A percentile compares a stretch with the other conserved stretches of the same genome.
phyloP scores from a whole-genome alignment of 768 basidiomycete genomes.

The Serpula lacrymans region DNA sequence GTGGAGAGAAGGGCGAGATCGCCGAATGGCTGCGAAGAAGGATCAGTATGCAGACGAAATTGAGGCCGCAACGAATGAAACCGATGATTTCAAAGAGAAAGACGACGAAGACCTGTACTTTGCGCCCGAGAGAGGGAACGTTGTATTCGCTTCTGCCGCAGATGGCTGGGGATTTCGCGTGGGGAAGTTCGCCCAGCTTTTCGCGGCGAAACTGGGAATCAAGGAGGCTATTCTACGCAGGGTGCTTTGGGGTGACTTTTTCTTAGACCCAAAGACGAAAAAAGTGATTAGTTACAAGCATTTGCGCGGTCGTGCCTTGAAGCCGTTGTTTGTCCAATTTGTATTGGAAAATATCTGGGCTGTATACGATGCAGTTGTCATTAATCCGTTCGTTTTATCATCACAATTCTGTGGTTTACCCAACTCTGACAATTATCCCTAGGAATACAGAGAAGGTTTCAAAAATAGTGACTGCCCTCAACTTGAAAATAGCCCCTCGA shows the following conservation, averaged over 20 bases:
- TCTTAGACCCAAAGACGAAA: slow-evolving; percentile 94
- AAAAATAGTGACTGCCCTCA: slow-evolving; percentile 83
- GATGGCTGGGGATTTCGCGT: slow-evolving; percentile 98
- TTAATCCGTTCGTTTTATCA: slow-evolving; percentile 74
- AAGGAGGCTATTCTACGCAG: slow-evolving; percentile 81
- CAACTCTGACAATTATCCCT: slow-evolving; percentile 12
- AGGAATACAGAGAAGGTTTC: slow-evolving; percentile 87
- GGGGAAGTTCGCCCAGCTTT: slow-evolving; percentile 90
- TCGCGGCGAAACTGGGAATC: slow-evolving; percentile 85
- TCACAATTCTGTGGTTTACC: slow-evolving; percentile 1
- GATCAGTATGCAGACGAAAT: slow-evolving; percentile 65
- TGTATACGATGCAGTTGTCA: slow-evolving; percentile 85
- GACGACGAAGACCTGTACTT: slow-evolving; percentile 99
- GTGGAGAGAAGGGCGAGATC: slow-evolving; percentile 91
- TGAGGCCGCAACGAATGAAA: slow-evolving; percentile 55
- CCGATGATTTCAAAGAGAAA: slow-evolving; percentile 82
- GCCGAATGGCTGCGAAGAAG: slow-evolving; percentile 72
- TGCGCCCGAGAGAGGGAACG: slow-evolving; percentile 92
- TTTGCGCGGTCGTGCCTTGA: slow-evolving; percentile 79
- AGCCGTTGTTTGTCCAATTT: slow-evolving; percentile 96
- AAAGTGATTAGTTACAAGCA: slow-evolving; percentile 89
- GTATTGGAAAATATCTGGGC: slow-evolving; percentile 97
- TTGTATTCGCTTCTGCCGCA: slow-evolving; percentile 92
- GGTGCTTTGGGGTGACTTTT: slow-evolving; percentile 97
- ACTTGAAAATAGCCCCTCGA: slow-evolving; percentile 79